A percentile compares a stretch with the other conserved stretches of the same genome.
phyloP scores from a whole-genome alignment of 1,284 basidiomycete species.

The Puccinia hordei region DNA sequence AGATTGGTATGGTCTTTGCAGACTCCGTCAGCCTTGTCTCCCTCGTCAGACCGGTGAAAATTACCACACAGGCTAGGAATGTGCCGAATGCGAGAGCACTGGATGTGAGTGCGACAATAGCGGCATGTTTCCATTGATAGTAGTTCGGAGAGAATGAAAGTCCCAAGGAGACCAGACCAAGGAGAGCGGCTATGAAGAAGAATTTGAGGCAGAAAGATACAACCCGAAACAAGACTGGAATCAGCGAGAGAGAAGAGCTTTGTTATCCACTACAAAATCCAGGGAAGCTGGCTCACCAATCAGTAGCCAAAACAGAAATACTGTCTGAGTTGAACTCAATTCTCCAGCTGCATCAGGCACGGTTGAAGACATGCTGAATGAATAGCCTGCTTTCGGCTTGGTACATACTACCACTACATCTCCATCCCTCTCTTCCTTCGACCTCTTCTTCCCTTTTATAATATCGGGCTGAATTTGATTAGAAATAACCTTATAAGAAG shows the following conservation, averaged over 20 bases:
- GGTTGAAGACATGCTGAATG: conserved; percentile 33
- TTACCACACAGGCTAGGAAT: conserved; percentile 38
- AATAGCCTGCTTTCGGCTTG: conserved; percentile 41
- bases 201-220: neutral
- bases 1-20: conserved; percentile 41
- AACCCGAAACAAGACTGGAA: neutral
- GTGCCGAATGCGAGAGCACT: conserved; percentile 37
- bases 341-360: conserved; percentile 39
- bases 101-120: conserved; percentile 28
- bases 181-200: conserved; percentile 26
- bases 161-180: conserved; percentile 19
- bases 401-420: conserved; percentile 21
- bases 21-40: conserved; percentile 35
- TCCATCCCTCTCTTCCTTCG: neutral
- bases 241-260: neutral
- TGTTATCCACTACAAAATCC: neutral
- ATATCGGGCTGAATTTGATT: neutral
- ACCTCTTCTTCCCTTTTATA: neutral
- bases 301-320: conserved; percentile 42
- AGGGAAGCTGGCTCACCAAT: conserved; percentile 20
- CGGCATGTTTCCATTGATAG: conserved; percentile 45
- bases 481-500: conserved; percentile 12
- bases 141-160: conserved; percentile 45
- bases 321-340: conserved; percentile 32
- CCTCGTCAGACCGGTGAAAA: conserved; percentile 26